phyloP scores from a whole-genome alignment of 2,329 filamentous ascomycete genomes.

The Penicillium sp. region DNA sequence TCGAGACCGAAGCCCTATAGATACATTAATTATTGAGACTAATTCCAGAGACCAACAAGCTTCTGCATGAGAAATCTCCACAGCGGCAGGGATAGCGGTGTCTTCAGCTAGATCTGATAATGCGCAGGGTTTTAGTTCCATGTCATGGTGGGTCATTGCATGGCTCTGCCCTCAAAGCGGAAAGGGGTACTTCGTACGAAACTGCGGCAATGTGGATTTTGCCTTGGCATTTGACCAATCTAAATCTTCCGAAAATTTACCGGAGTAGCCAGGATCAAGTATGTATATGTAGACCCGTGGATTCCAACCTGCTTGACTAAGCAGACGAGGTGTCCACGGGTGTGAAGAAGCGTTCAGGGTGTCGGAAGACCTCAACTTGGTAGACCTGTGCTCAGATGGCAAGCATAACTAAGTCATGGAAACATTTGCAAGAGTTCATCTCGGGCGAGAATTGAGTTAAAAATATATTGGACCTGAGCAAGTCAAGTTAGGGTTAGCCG shows the following conservation, averaged over 20 bases:
- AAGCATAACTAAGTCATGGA: no score
- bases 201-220: background rate
- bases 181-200: background rate
- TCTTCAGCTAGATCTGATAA: slow-evolving; percentile 4
- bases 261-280: background rate
- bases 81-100: background rate
- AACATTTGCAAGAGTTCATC: no score
- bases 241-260: background rate
- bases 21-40: no score
- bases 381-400: no score
- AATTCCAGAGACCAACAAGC: no score
- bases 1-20: no score
- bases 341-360: no score
- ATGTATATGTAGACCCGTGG: background rate
- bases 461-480: background rate
- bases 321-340: no score
- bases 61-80: background rate
- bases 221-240: background rate
- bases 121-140: background rate
- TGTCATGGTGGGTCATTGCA: background rate
- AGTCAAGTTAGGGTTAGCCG: background rate
- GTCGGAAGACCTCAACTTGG: no score
- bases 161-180: background rate
- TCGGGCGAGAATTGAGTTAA: background rate
- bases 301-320: no score